Base-by-base conservation (phyloP, 768 basidiomycete species). In the Agaricus subrufescens region DNA sequence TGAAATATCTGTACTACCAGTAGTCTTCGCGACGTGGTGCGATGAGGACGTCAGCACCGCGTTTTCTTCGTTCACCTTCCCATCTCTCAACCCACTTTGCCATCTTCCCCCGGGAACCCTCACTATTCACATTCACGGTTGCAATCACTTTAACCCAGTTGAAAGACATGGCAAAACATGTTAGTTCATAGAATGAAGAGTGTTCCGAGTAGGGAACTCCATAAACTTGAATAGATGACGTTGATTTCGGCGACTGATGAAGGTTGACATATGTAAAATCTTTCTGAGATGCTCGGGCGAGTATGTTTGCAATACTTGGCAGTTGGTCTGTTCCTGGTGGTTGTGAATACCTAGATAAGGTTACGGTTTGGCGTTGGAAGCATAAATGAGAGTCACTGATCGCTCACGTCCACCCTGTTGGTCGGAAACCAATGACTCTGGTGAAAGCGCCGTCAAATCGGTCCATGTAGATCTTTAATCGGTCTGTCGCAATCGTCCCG, bases 341-440 rank as follows among this genome's bases (percentile, higher is more conserved):
- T 23, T 81, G 84, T 1, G 84, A 76, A 62, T 82, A 93, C 26
- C 90, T 91, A 54, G 40, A 9, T 15, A 29, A 43, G 48, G n/a
- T 39, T 11, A 15, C 45, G 19, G 19, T 19, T 19, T 19, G 19
- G 19, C 19, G 19, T 19, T 19, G 10, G 26, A 23, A 46, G 31
- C 26, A 29, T 4, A 46, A 57, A 34, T 42, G 29, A 45, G 19
- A 45, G 40, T 51, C 19, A 19, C 19, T 19, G 19, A 66, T 14
- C n/a, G 80, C 91, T 66, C 58, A 97, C 84, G 92, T 91, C 96
- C 96, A 98, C 37, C 97, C 97, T 0, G 97, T 98, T 0, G 97
- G 97, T 56, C 95, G 74, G 61, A 98, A 89, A 0, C 88, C 95
- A 11, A 97, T 76, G 1, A 83, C 82, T 52, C 81, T 84, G 47